phyloP scores from a whole-genome alignment of 169 alveolate species.

The Miamiensis avidus region DNA sequence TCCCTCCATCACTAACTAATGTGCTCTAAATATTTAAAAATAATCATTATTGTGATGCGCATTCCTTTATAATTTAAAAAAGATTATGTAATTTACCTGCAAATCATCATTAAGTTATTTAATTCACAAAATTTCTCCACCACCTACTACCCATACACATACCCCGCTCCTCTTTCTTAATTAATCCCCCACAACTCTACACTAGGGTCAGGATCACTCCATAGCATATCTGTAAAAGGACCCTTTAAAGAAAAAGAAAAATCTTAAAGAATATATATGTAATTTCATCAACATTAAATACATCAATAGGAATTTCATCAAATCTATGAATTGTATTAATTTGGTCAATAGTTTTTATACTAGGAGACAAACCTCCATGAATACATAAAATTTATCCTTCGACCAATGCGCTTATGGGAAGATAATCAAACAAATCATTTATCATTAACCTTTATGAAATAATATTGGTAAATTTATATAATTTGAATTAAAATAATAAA shows the following conservation, averaged over 20 bases:
- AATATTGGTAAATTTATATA: too few relatives aligned
- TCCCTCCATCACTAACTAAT: background rate
- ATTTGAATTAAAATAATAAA: constrained; percentile 25
- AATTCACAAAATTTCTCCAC: background rate
- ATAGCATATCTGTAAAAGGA: background rate
- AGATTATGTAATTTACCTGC: too few relatives aligned
- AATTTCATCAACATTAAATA: too few relatives aligned
- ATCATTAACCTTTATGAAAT: background rate
- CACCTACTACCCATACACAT: background rate
- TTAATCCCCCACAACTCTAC: background rate
- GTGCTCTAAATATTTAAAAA: too few relatives aligned
- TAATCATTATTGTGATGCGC: too few relatives aligned
- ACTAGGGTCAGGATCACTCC: background rate
- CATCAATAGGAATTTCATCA: constrained; percentile 82
- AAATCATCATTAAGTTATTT: background rate
- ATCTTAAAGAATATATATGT: too few relatives aligned
- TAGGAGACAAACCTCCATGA: constrained; percentile 85
- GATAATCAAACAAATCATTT: constrained; percentile 78
- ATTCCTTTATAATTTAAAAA: too few relatives aligned
- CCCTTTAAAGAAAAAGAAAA: background rate
- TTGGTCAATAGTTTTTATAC: constrained; percentile 74
- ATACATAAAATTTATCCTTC: constrained; percentile 75
- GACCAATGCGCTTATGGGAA: constrained; percentile 74
- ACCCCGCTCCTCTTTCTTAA: background rate
- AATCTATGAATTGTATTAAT: constrained; percentile 69